These are phyloP conservation scores for Asterophora parasitica DNA, from an alignment of 768 basidiomycete genomes.

Conservation along the genomic window DNA sequence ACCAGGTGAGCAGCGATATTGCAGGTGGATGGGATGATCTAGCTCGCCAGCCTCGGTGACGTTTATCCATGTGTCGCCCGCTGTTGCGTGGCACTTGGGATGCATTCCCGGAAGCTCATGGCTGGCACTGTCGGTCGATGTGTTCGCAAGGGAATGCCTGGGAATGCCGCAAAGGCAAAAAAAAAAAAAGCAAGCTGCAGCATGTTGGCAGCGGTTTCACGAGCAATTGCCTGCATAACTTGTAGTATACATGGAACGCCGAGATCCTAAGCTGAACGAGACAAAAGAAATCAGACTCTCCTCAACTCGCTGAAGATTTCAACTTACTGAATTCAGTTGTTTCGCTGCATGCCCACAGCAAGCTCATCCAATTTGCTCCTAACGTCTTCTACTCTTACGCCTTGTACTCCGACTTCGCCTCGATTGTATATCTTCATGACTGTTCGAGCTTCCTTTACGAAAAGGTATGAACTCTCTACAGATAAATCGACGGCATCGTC, in stretches of 20 bases:
- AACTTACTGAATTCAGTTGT: slow-evolving; percentile 10
- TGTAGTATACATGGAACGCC: too few relatives aligned
- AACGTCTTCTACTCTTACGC: slow-evolving; percentile 49
- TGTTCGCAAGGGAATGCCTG: too few relatives aligned
- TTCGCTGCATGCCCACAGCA: slow-evolving; percentile 24
- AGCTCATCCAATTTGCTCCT: slow-evolving; percentile 53
- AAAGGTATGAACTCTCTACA: slow-evolving; percentile 54
- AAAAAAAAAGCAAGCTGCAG: too few relatives aligned
- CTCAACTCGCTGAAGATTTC: neutral
- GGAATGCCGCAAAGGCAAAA: too few relatives aligned
- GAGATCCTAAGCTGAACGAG: neutral
- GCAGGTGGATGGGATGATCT: too few relatives aligned
- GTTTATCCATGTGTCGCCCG: too few relatives aligned
- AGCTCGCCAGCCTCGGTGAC: too few relatives aligned
- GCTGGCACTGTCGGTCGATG: too few relatives aligned
- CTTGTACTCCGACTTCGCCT: slow-evolving; percentile 51
- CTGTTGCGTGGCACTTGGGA: too few relatives aligned
- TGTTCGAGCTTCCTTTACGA: slow-evolving; percentile 50
- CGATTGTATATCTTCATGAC: slow-evolving; percentile 50
- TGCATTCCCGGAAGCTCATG: too few relatives aligned
- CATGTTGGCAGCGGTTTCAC: too few relatives aligned
- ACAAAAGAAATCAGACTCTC: neutral
- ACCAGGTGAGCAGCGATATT: neutral
- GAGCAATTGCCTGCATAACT: too few relatives aligned
- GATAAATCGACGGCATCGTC: slow-evolving; percentile 27